Conservation (phyloP, 2,329 filamentous ascomycete species). For the Xylariaceae sp. region DNA sequence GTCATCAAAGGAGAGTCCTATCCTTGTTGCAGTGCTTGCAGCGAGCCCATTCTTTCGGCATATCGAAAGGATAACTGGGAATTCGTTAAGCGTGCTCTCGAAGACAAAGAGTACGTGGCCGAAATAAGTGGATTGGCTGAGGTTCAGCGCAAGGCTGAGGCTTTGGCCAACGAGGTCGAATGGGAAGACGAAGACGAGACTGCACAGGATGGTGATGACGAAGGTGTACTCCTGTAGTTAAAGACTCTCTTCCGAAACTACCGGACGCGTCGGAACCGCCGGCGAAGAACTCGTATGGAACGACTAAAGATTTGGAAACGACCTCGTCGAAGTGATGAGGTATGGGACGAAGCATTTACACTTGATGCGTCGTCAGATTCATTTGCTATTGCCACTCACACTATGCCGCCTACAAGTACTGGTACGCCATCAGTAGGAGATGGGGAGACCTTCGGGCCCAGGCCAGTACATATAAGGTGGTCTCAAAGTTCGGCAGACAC, state of each 20-base stretch:
- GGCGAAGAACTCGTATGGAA: constrained; percentile 21
- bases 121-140: constrained; percentile 50
- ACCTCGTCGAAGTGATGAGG: constrained; percentile 22
- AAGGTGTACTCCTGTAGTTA: constrained; percentile 32
- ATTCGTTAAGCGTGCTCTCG: constrained; percentile 69
- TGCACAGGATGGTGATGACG: constrained; percentile 29
- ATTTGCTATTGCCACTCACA: constrained; percentile 13
- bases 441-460: constrained; percentile 21
- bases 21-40: constrained; percentile 77
- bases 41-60: constrained; percentile 59
- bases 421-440: constrained; percentile 11
- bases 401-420: constrained; percentile 12
- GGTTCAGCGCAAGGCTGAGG: constrained; percentile 32
- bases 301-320: constrained; percentile 28
- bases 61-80: constrained; percentile 67
- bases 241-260: constrained; percentile 23
- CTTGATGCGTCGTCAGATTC: constrained; percentile 5
- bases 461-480: constrained; percentile 14
- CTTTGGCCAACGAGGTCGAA: constrained; percentile 28
- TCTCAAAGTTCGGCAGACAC: constrained; percentile 13
- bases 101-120: constrained; percentile 71
- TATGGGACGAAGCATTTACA: constrained; percentile 17
- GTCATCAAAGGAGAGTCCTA: constrained; percentile 70
- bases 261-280: constrained; percentile 18
- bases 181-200: constrained; percentile 32